phyloP scores from a whole-genome alignment of 1,139 yeast genomes.

The Geotrichum carabidarum region DNA sequence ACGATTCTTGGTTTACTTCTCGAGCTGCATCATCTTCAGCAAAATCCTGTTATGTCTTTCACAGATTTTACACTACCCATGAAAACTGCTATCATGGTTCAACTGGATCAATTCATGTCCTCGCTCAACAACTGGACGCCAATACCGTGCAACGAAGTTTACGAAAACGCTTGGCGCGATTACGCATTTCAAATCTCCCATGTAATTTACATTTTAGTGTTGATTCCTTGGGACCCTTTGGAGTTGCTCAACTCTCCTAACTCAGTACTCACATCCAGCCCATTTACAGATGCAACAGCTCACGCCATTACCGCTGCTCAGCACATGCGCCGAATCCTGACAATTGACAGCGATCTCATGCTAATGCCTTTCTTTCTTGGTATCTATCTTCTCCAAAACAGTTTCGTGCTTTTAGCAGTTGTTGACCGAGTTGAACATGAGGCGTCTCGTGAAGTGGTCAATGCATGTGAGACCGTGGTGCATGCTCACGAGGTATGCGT shows the following conservation, averaged over 20 bases:
- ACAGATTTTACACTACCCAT: slow-evolving; percentile 13
- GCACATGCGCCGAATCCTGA: slow-evolving; percentile 26
- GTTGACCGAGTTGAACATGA: slow-evolving; percentile 32
- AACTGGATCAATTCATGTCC: slow-evolving; percentile 24
- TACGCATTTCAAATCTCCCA: slow-evolving; percentile 29
- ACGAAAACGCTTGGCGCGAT: slow-evolving; percentile 27
- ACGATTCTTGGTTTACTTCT: slow-evolving; percentile 29
- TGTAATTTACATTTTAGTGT: slow-evolving; percentile 27
- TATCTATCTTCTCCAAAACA: slow-evolving; percentile 30
- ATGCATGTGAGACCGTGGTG: slow-evolving; percentile 34
- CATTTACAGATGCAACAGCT: slow-evolving; percentile 27
- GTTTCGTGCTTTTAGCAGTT: slow-evolving; percentile 29
- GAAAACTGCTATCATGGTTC: slow-evolving; percentile 19
- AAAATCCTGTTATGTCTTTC: slow-evolving; percentile 20
- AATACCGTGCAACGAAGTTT: slow-evolving; percentile 11
- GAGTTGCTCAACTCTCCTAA: slow-evolving; percentile 27
- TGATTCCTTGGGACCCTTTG: slow-evolving; percentile 31
- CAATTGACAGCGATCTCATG: slow-evolving; percentile 30
- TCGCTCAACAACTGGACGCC: slow-evolving; percentile 22
- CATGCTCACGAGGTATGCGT: slow-evolving; percentile 37
- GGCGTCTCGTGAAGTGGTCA: slow-evolving; percentile 33
- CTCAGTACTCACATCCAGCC: slow-evolving; percentile 27
- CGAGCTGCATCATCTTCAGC: slow-evolving; percentile 27
- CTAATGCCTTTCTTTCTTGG: slow-evolving; percentile 33
- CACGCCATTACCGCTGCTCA: slow-evolving; percentile 31